A percentile compares a stretch with the other conserved stretches of the same genome.
Conservation (phyloP, 163 green algal species). For the Volvox carteri region DNA sequence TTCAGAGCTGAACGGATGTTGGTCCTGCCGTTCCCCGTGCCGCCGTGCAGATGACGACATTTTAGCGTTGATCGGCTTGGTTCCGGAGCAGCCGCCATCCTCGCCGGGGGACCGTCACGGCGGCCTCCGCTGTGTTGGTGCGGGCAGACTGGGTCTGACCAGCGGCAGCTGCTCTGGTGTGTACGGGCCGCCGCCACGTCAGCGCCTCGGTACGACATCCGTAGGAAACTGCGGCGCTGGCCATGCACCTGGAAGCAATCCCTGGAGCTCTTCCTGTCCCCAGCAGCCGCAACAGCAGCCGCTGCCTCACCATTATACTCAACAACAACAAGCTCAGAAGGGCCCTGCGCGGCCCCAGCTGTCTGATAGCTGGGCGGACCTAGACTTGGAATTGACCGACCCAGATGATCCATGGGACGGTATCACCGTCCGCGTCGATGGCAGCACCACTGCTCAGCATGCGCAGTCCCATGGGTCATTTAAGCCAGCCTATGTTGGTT, state of each 20-base stretch:
- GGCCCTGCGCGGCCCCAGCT: not conserved
- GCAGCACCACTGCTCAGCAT: no score
- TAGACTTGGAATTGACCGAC: not conserved
- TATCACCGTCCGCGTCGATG: not conserved
- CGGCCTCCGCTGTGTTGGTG: no score
- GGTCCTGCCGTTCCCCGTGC: no score
- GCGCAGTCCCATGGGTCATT: no score
- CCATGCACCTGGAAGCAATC: not conserved
- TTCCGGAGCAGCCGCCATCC: not conserved
- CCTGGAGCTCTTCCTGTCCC: not conserved
- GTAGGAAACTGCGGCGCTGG: not conserved
- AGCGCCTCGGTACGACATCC: not conserved
- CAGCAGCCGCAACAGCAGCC: not conserved
- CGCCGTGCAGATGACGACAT: slow-evolving; percentile 50
- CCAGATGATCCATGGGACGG: slow-evolving; percentile 5
- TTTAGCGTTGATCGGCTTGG: slow-evolving; percentile 31
- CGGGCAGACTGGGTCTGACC: no score
- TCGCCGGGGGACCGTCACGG: no score
- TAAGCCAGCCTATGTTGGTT: no score
- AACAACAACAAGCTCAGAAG: not conserved
- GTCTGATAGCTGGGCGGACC: not conserved
- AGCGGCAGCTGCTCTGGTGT: not conserved
- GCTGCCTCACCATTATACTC: not conserved
- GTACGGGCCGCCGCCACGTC: not conserved
- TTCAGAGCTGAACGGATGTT: no score